Conservation (phyloP, 23 red algal species). For the Gracilaria domingensis region DNA sequence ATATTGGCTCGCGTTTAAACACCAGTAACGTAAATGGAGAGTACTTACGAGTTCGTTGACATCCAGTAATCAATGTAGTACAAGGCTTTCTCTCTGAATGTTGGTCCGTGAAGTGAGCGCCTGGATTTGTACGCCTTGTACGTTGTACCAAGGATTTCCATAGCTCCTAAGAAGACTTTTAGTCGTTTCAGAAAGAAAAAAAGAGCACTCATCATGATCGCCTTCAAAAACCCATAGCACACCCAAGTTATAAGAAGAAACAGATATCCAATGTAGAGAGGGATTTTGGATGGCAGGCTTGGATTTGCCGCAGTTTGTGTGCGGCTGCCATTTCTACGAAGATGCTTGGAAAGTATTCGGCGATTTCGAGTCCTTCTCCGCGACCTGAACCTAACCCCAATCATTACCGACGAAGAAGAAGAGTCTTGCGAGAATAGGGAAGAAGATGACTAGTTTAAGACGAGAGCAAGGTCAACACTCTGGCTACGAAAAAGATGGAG, state of each 20-base stretch:
- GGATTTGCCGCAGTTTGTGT: slow-evolving; percentile 1
- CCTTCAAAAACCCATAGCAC: slow-evolving; percentile 19
- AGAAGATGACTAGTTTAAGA: not conserved
- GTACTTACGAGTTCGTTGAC: slow-evolving; percentile 75
- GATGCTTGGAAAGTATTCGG: slow-evolving; percentile 57
- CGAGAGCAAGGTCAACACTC: not conserved
- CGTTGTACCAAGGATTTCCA: slow-evolving; percentile 18
- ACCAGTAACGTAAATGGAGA: not conserved
- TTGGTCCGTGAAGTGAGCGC: slow-evolving; percentile 38
- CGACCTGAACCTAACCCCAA: not conserved
- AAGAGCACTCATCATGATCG: slow-evolving; percentile 7
- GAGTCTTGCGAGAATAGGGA: not conserved
- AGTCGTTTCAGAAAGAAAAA: slow-evolving; percentile 8
- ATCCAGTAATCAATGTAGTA: slow-evolving; percentile 76
- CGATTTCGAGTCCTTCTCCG: slow-evolving; percentile 33
- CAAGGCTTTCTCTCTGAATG: slow-evolving; percentile 50
- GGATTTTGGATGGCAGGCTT: slow-evolving; percentile 1
- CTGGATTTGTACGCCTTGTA: slow-evolving; percentile 35
- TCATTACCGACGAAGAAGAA: not conserved
- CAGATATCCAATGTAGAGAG: slow-evolving; percentile 28
- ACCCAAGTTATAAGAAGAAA: slow-evolving; percentile 19
- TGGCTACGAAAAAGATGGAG: not conserved
- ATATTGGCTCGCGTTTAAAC: not conserved
- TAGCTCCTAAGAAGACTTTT: slow-evolving; percentile 23
- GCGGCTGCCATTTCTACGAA: slow-evolving; percentile 42